Evolutionary conservation across 1,139 yeast species (phyloP), one percentile per base, ranked within the genome.

Genomic region (Suhomyces maxii): DNA sequence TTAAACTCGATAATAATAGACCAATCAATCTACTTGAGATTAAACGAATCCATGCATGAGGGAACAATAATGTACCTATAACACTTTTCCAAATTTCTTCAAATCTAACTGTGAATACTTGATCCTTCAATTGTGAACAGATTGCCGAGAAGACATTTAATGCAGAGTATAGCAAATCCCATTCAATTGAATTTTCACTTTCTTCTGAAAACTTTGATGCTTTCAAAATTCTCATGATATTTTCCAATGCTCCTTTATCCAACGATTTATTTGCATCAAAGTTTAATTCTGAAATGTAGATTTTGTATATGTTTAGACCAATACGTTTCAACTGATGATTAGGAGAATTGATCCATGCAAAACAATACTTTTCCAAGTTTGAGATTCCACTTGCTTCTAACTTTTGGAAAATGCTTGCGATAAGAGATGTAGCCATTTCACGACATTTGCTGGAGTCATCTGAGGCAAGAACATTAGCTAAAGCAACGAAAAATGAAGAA

Each of bases 41-140:
- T 46, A 87, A 72, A 58, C 98, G 81, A 10, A 91, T 86, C 98
- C 98, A 91, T 0, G 95, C 77, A 63, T 91, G 98, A 2, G 97
- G 97, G 63, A 81, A 93, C 44, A 91, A 69, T 51, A 90, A 70
- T 26, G 83, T 69, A 10, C 76, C 77, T 28, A 82, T 72, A 6
- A 86, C 68, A 18, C 68, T 64, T 10, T 61, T 58, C 93, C 95
- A 86, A 10, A 79, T 55, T 1, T 39, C 40, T 34, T 64, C 71
- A 54, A 64, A 76, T 7, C 45, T 47, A 1, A 47, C 48, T 1
- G 50, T 43, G 26, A 76, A 65, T 47, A 76, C 75, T 1, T 59
- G 54, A 12, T 63, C 65, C 37, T 64, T 66, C 41, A 64, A 54
- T 9, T 57, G 56, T 8, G 63, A 50, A 39, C 79, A 68, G 26